Base-by-base conservation (phyloP, 345 rosid species). In the Pistacia vera region DNA sequence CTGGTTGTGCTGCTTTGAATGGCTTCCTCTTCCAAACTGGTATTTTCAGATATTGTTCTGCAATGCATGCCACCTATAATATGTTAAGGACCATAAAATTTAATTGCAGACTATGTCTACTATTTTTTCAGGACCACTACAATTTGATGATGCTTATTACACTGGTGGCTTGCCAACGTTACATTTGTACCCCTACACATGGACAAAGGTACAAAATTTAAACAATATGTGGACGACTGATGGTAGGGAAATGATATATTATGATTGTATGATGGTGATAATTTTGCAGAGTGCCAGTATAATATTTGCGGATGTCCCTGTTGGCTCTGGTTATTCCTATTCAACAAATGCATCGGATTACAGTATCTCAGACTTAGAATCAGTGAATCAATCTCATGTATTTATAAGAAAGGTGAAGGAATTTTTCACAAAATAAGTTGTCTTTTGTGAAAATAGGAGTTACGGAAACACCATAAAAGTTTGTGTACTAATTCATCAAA, bases 1-100 rank as follows among this genome's bases (percentile, higher is more conserved):
- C 84, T 64, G 84, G 78, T 52, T 81, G 84, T 46, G 77, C 81
- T 9, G 76, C 81, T 17, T 28, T 81, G 48, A 77, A 77, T 22
- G 84, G 65, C 5, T 77, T 81, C 60, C 59, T 81, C 62, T 77
- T 63, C 72, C 78, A 81, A 70, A 70, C 63, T 65, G 84, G 81
- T 81, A 74, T 16, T 41, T 5, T 5, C 1, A 1, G 33, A 30
- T 30, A 30, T 52, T 16, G 66, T 20, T 25, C n/a, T 30, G 33
- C 33, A 30, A 30, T 30, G 33, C 33, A 30, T 30, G 33, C 33
- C 25, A 25, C 25, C 33, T 2, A 30, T 30, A 30, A 30, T 30
- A 30, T 30, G 33, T 30, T 30, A 0, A 30, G 33, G 33, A 30
- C 33, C 3, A 30, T 25, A 25, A 25, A 25, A 25, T 25, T 25